Conservation (phyloP, 192 early-diverging fungal species). For the Backusella morwellensis region DNA sequence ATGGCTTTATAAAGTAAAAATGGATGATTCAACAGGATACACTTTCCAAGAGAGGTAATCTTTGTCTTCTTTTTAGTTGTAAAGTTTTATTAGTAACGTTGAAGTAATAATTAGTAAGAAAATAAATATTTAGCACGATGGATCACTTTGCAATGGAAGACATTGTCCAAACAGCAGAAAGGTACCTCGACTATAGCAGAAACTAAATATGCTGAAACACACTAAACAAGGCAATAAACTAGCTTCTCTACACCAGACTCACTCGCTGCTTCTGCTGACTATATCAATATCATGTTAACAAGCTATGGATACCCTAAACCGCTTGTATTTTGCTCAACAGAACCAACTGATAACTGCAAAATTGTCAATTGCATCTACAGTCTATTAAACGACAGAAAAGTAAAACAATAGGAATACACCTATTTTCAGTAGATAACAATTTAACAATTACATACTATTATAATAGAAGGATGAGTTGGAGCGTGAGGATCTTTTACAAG, state of each 20-base stretch:
- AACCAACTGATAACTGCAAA: slow-evolving; percentile 21
- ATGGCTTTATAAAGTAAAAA: background rate
- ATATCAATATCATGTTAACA: slow-evolving; percentile 35
- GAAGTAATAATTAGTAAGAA: slow-evolving; percentile 3
- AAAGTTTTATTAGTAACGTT: background rate
- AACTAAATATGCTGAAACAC: background rate
- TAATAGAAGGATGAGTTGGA: slow-evolving; percentile 20
- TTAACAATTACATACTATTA: background rate
- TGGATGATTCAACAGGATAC: background rate
- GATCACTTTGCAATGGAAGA: background rate
- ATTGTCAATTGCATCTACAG: slow-evolving; percentile 34
- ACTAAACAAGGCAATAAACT: background rate
- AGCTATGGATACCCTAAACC: slow-evolving; percentile 39
- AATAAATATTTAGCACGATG: background rate
- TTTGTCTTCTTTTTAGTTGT: background rate
- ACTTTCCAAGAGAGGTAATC: background rate
- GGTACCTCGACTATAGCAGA: background rate
- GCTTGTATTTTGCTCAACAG: slow-evolving; percentile 28
- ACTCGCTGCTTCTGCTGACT: slow-evolving; percentile 21
- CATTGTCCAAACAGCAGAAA: background rate
- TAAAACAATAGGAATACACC: background rate
- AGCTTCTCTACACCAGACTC: slow-evolving; percentile 19
- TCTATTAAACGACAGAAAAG: slow-evolving; percentile 31
- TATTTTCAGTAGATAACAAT: background rate
- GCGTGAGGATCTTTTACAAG: slow-evolving; percentile 21